Evolutionary conservation across 2,329 filamentous ascomycete species (phyloP).

Genomic region (Fusarium oligoseptatum): DNA sequence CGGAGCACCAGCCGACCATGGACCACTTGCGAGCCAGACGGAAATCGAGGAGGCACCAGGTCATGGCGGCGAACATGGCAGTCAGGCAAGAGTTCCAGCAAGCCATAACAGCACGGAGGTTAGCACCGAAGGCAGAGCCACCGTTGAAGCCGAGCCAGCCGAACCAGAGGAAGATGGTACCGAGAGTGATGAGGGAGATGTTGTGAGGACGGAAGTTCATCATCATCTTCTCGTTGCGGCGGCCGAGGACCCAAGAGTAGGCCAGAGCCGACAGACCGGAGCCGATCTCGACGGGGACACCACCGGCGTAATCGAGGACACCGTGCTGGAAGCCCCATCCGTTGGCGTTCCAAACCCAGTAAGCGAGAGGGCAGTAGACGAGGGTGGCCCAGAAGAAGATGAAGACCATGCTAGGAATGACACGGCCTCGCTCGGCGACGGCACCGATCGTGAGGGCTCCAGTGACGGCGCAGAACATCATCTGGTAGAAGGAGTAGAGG

Average conservation of each 20-base stretch:
- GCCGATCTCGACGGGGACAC: constrained; percentile 96
- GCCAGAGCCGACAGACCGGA: constrained; percentile 94
- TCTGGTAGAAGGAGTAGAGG: constrained; percentile 96
- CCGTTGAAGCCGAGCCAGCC: constrained; percentile 99
- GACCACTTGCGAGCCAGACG: constrained; percentile 95
- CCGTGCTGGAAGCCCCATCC: constrained; percentile 94
- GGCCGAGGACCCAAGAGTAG: constrained; percentile 95
- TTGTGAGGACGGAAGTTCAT: constrained; percentile 99
- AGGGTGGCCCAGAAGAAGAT: constrained; percentile 96
- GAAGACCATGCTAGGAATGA: constrained; percentile 95
- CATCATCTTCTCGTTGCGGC: constrained; percentile 99
- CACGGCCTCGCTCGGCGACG: constrained; percentile 92
- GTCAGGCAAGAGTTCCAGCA: constrained; percentile 98
- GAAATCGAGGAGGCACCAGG: constrained; percentile 97
- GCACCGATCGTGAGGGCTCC: constrained; percentile 92
- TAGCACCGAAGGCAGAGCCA: constrained; percentile 92
- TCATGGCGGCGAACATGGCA: constrained; percentile 90
- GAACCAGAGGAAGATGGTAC: constrained; percentile 96
- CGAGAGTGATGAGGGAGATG: constrained; percentile 95
- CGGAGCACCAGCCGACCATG: constrained; percentile 80
- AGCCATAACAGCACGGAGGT: constrained; percentile 93
- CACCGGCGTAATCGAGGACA: constrained; percentile 95
- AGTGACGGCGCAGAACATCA: constrained; percentile 97
- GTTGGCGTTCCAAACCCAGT: constrained; percentile 96
- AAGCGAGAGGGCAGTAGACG: constrained; percentile 96